Conservation (phyloP, 1,284 basidiomycete genomes). For the Ustilago trichophora region DNA sequence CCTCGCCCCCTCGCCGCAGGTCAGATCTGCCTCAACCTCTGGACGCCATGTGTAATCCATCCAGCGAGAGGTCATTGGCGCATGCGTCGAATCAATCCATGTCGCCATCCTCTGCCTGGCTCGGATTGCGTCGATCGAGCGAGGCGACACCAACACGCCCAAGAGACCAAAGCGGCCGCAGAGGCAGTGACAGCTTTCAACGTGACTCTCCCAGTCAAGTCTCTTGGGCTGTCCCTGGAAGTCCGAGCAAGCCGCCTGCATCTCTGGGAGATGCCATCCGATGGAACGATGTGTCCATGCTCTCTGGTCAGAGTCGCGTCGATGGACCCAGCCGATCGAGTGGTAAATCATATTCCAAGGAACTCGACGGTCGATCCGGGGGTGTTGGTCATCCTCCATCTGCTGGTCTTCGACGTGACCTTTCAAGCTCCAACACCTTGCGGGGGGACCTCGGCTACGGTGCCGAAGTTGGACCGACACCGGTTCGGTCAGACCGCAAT, state of each 20-base stretch:
- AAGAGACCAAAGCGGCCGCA: not conserved
- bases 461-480: not conserved
- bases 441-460: conserved; percentile 2
- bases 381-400: not conserved
- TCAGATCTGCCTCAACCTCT: conserved; percentile 1
- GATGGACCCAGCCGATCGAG: not conserved
- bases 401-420: conserved; percentile 26
- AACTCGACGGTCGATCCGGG: not conserved
- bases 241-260: not conserved
- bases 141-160: conserved; percentile 23
- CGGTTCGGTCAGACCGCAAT: not conserved
- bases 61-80: not conserved
- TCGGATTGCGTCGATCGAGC: conserved; percentile 15
- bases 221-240: not conserved
- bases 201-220: not conserved
- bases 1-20: conserved; percentile 5
- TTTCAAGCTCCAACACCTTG: conserved; percentile 40
- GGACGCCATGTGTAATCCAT: conserved; percentile 8
- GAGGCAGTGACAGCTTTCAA: conserved; percentile 1
- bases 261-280: not conserved
- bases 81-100: not conserved
- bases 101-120: conserved; percentile 22
- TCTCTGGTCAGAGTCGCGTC: not conserved
- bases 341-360: not conserved
- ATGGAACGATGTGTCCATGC: not conserved